Percentiles rank a stretch among this genome's conserved stretches.
Conservation (phyloP, 163 green algal genomes). For the Volvox carteri region DNA sequence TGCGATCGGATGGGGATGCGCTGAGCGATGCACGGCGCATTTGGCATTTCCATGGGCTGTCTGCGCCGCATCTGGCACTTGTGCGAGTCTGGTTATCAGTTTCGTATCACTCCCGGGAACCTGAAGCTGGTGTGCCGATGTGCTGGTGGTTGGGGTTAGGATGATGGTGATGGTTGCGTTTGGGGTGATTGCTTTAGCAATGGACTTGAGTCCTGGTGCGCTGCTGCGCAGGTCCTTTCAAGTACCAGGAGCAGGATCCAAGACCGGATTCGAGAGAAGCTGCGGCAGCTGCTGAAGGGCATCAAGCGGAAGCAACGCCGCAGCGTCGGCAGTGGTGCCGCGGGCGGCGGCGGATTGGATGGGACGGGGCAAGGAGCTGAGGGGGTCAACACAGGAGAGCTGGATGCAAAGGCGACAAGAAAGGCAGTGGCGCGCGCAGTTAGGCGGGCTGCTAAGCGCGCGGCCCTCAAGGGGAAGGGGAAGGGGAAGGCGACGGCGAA, state of each 20-base stretch:
- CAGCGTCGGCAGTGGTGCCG: background rate
- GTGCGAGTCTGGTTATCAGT: too few species aligned
- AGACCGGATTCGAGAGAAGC: background rate
- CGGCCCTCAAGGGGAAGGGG: background rate
- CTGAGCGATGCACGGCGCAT: too few species aligned
- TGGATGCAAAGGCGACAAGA: background rate
- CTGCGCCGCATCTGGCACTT: too few species aligned
- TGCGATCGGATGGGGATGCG: too few species aligned
- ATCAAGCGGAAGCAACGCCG: background rate
- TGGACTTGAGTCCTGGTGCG: too few species aligned
- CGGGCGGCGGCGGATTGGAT: background rate
- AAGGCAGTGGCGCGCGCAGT: background rate
- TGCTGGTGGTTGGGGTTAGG: too few species aligned
- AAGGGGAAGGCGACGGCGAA: background rate
- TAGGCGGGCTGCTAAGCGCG: background rate
- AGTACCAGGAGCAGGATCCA: background rate
- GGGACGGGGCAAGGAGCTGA: background rate
- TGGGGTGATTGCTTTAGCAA: too few species aligned
- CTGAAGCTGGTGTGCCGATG: too few species aligned
- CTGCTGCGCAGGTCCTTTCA: background rate
- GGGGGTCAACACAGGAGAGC: too few species aligned
- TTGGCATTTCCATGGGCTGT: too few species aligned
- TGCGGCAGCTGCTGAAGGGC: background rate
- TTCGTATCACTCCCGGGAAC: too few species aligned
- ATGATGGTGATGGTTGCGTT: too few species aligned